Conservation (phyloP, 1,284 basidiomycete species). For the Cryptococcus wingfieldii region DNA sequence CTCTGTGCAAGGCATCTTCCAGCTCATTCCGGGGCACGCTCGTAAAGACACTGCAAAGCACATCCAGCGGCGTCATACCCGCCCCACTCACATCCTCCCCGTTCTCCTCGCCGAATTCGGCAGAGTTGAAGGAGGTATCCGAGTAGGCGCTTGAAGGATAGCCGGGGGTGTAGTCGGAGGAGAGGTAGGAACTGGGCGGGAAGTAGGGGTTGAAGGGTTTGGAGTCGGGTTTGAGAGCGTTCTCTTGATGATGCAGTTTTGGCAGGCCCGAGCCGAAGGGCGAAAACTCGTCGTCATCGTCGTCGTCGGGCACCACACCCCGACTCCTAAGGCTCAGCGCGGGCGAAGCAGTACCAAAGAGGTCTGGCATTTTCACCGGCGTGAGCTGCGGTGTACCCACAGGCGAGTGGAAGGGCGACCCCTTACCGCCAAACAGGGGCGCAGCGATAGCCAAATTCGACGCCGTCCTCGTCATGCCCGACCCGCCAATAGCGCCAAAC, state of each 20-base stretch:
- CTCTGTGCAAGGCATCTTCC: constrained; percentile 81
- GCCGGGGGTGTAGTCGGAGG: not conserved
- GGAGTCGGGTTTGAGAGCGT: constrained; percentile 28
- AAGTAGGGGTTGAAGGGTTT: constrained; percentile 35
- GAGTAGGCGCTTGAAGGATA: constrained; percentile 12
- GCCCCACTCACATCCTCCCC: constrained; percentile 46
- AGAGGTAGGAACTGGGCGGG: not conserved
- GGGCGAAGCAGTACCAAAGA: constrained; percentile 30
- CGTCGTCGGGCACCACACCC: constrained; percentile 46
- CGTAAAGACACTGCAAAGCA: constrained; percentile 86
- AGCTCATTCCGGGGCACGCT: constrained; percentile 76
- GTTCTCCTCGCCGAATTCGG: constrained; percentile 3
- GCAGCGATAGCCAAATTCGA: constrained; percentile 85
- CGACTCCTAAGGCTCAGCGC: constrained; percentile 20
- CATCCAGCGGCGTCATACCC: constrained; percentile 95
- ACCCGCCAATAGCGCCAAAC: constrained; percentile 54
- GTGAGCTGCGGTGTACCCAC: constrained; percentile 38
- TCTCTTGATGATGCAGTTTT: constrained; percentile 26
- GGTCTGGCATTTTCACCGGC: constrained; percentile 35
- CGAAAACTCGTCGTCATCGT: constrained; percentile 58
- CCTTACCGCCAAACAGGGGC: constrained; percentile 69
- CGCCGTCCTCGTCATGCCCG: constrained; percentile 52
- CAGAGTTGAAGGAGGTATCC: constrained; percentile 18
- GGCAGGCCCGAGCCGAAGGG: constrained; percentile 50
- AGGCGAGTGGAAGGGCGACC: constrained; percentile 54